Evolutionary conservation across 345 rosid species (phyloP).

Genomic region (Eucalyptus tenuipes): DNA sequence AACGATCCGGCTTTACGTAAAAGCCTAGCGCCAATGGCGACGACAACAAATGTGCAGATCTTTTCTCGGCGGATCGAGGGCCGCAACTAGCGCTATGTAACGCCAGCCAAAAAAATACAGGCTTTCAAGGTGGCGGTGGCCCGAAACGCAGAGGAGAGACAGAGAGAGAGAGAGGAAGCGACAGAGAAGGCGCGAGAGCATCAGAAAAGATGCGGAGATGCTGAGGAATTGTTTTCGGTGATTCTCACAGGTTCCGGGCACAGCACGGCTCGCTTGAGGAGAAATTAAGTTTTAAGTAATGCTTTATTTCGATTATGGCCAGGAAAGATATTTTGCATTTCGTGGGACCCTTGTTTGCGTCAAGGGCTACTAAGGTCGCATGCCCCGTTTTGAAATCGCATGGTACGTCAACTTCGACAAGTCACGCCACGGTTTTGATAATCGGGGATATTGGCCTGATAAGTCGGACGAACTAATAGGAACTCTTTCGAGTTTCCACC

Average conservation of each 20-base stretch:
- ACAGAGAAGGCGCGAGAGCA: background rate
- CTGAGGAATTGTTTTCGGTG: background rate
- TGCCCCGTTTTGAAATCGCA: background rate
- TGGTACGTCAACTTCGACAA: background rate
- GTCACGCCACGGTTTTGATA: background rate
- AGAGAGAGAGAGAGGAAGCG: too few relatives aligned
- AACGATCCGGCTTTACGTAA: too few relatives aligned
- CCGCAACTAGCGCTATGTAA: background rate
- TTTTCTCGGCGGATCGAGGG: background rate
- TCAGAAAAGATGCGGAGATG: slow-evolving; percentile 24
- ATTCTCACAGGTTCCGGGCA: background rate
- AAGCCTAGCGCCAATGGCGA: background rate
- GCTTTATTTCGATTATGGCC: background rate
- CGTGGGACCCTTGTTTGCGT: background rate
- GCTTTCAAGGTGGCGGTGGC: background rate
- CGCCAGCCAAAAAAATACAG: background rate
- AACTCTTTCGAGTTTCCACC: too few relatives aligned
- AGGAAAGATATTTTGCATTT: background rate
- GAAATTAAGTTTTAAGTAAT: background rate
- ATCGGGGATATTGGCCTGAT: too few relatives aligned
- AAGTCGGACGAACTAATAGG: too few relatives aligned
- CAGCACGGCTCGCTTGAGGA: background rate
- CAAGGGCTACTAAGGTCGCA: background rate
- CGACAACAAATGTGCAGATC: background rate
- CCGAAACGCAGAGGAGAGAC: background rate